Base-by-base conservation (phyloP, 2,329 filamentous ascomycete species). In the Paracamarosporium sp. region DNA sequence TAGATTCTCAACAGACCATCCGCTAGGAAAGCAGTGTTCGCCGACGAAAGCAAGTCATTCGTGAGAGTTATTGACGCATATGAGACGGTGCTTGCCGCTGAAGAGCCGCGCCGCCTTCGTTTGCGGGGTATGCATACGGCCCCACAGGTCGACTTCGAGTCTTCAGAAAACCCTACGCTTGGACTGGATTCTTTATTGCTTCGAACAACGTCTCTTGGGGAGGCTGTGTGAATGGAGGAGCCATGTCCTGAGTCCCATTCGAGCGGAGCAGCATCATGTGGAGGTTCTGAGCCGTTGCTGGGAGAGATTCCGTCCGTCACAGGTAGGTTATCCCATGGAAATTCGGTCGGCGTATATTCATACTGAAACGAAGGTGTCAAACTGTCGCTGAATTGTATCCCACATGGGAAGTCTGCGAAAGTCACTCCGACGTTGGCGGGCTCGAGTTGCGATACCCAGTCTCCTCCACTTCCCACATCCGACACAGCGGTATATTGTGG, bases 1-100 rank as follows among this genome's bases (percentile, higher is more conserved):
- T 85, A 85, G 31, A 85, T 80, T 43, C 76, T 77, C 50, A 84
- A 69, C 17, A 84, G 70, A 13, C 71, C 78, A 38, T 80, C 74
- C 1, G 78, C 78, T 54, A 84, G 77, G 25, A 80, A 69, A 6
- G 69, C 70, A 28, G 73, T 78, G 50, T 76, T 76, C 45, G 68
- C 73, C 35, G 73, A 66, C 20, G 66, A 69, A 4, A 76, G 64
- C 17, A 78, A 66, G 48, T 73, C 67, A 58, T 70, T 65, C 27
- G 65, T 57, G 44, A 68, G 59, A 17, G 66, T 67, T 51, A 66
- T 54, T 13, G 63, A 44, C 55, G 66, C 61, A 44, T 56, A 66
- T 55, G 60, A 62, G 44, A 59, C 57, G 55, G 56, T 53, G 63
- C 62, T 57, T 53, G 64, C 61, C 48, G 65, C 57, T 22, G 66